Percentiles rank a stretch among this genome's conserved stretches.
Conservation (phyloP, 768 basidiomycete genomes). For the Mycena haematopus region DNA sequence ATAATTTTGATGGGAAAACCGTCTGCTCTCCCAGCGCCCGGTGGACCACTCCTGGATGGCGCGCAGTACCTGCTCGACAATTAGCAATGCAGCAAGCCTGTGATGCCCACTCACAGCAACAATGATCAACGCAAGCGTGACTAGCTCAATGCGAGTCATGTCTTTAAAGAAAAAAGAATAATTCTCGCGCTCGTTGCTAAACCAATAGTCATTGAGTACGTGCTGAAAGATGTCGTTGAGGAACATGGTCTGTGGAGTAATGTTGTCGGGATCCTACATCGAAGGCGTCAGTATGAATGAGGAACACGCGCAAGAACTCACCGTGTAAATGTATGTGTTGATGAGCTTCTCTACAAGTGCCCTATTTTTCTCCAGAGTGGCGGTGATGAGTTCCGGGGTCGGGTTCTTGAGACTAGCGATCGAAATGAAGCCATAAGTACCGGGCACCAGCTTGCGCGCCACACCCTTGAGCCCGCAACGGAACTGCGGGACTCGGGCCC, state of each 20-base stretch:
- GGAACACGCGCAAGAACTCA: neutral
- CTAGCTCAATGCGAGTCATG: neutral
- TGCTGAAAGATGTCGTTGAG: neutral
- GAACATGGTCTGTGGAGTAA: constrained; percentile 6
- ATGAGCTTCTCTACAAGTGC: neutral
- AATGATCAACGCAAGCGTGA: constrained; percentile 1
- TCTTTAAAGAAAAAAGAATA: constrained; percentile 3
- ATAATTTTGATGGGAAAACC: constrained; percentile 2
- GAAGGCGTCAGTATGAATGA: too few relatives aligned
- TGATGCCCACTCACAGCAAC: neutral
- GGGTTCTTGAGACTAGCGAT: neutral
- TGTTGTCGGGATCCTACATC: constrained; percentile 13
- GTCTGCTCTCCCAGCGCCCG: neutral
- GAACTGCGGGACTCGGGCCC: constrained; percentile 9
- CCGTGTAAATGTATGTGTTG: neutral
- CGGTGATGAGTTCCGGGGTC: neutral
- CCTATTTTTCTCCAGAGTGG: neutral
- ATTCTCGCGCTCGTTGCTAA: neutral
- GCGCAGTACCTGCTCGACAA: neutral
- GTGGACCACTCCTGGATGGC: constrained; percentile 16
- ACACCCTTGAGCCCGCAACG: neutral
- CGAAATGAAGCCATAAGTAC: neutral
- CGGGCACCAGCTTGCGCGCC: neutral
- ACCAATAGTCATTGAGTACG: constrained; percentile 1
- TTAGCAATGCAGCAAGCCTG: neutral